phyloP scores from a whole-genome alignment of 164 flowering plant genomes.

The Vitis rotundifolia region DNA sequence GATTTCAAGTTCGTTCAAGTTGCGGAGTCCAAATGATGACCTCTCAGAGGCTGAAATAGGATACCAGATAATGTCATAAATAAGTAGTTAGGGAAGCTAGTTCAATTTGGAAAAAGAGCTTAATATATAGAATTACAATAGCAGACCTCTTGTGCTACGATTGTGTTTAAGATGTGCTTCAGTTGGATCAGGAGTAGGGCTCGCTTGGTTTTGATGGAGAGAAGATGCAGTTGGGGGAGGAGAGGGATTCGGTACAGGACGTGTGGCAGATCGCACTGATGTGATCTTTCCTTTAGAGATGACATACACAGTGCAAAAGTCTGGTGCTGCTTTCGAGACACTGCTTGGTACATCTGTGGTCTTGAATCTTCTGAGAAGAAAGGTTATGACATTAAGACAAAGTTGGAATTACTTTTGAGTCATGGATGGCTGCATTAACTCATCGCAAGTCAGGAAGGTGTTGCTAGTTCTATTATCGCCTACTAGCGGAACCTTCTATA shows the following conservation, averaged over 20 bases:
- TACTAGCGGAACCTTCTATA: no score
- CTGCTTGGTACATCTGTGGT: constrained; percentile 34
- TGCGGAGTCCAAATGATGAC: background rate
- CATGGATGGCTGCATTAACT: no score
- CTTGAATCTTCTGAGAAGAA: constrained; percentile 34
- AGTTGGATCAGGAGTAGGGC: background rate
- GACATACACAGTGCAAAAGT: constrained; percentile 42
- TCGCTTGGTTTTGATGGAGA: background rate
- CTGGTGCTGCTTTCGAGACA: constrained; percentile 42
- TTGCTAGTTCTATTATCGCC: no score
- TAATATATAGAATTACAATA: background rate
- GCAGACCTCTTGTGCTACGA: constrained; percentile 11
- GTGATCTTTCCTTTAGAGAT: constrained; percentile 44
- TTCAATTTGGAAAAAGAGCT: no score
- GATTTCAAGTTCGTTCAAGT: constrained; percentile 25
- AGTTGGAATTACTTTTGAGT: no score
- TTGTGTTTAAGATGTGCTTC: background rate
- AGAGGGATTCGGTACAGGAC: constrained; percentile 8
- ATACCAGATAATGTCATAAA: background rate
- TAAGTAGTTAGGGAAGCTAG: background rate
- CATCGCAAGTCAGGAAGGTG: no score
- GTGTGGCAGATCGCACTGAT: constrained; percentile 23
- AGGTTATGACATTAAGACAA: background rate
- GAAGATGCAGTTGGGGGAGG: background rate
- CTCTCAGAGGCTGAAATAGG: constrained; percentile 11